Percentiles rank a stretch among this genome's conserved stretches.
Evolutionary conservation across 352 stramenopile genomes (phyloP).

Genomic region (Phytophthora meadii): DNA sequence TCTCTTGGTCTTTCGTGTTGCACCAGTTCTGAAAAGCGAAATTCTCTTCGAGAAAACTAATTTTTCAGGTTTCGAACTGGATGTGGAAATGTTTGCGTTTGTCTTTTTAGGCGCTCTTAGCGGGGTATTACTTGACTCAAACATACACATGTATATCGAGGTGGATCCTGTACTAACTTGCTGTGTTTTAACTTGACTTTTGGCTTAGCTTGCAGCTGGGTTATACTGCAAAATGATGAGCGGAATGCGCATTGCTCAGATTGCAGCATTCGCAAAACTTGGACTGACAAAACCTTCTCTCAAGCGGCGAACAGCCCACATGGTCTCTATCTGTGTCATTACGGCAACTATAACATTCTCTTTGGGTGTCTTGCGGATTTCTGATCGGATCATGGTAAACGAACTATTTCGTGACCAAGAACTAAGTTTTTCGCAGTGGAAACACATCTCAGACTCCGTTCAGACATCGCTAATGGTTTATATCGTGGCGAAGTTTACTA

Average conservation of each 20-base stretch:
- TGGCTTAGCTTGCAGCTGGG: slow-evolving; percentile 58
- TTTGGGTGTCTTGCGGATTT: slow-evolving; percentile 71
- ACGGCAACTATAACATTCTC: slow-evolving; percentile 78
- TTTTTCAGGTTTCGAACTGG: slow-evolving; percentile 83
- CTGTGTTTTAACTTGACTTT: background rate
- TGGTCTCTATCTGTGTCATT: slow-evolving; percentile 65
- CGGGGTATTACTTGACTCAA: slow-evolving; percentile 41
- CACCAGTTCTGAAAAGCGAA: slow-evolving; percentile 77
- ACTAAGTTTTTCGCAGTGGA: slow-evolving; percentile 71
- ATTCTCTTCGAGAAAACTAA: slow-evolving; percentile 84
- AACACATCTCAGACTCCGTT: slow-evolving; percentile 60
- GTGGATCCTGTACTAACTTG: too few species aligned
- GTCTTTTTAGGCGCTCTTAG: slow-evolving; percentile 70
- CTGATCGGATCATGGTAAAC: slow-evolving; percentile 81
- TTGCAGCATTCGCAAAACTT: slow-evolving; percentile 62
- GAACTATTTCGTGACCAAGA: slow-evolving; percentile 77
- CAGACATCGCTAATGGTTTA: slow-evolving; percentile 74
- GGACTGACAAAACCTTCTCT: slow-evolving; percentile 57
- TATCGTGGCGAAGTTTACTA: slow-evolving; percentile 77
- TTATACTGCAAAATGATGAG: slow-evolving; percentile 73
- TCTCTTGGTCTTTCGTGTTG: slow-evolving; percentile 78
- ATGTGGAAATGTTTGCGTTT: slow-evolving; percentile 83
- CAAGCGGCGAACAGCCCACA: slow-evolving; percentile 60
- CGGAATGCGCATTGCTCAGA: slow-evolving; percentile 53
- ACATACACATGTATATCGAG: too few species aligned